Evolutionary conservation across 2,329 filamentous ascomycete genomes (phyloP), one percentile per base, ranked within the genome.

Genomic region (Didymosphaeria variabile): DNA sequence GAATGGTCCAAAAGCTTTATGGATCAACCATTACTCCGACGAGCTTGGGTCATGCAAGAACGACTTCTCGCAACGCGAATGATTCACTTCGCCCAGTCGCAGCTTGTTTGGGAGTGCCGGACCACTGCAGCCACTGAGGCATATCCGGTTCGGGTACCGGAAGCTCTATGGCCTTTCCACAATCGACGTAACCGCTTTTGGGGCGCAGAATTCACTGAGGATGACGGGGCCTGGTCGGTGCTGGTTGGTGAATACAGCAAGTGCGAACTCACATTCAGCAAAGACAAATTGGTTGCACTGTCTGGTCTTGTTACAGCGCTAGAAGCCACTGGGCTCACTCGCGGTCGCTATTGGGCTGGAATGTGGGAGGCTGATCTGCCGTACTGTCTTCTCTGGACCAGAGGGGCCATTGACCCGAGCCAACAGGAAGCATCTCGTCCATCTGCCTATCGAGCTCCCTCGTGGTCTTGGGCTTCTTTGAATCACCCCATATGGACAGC

Each of bases 331-430:
- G 57, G 57, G 5, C 51, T 55, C 1, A 10, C 40, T 12, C 57
- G 57, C 5, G 57, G 57, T 32, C 40, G 50, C 9, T 59, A 45
- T n/a, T 59, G 38, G 38, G 57, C 50, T 5, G 57, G 57, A 1
- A 40, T 59, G 57, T 59, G 57, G 57, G 57, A 59, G 21, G 57
- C 57, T 15, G 57, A 59, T 42, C 42, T 59, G 6, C 57, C 57
- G 10, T 59, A 59, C 31, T 47, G 50, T 55, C 51, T 59, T 5
- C 50, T 55, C n/a, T 59, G 57, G 57, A 55, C 31, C 1, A 49
- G 57, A 50, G 57, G 23, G 3, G 57, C 57, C 10, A 3, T 59
- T 3, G 57, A 59, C 23, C n/a, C 47, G 23, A 49, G 34, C 3
- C 55, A 40, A 17, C 50, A 42, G 42, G 19, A n/a, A 19, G 12